phyloP scores from a whole-genome alignment of 2,329 filamentous ascomycete genomes.

The Colletotrichum filicis region DNA sequence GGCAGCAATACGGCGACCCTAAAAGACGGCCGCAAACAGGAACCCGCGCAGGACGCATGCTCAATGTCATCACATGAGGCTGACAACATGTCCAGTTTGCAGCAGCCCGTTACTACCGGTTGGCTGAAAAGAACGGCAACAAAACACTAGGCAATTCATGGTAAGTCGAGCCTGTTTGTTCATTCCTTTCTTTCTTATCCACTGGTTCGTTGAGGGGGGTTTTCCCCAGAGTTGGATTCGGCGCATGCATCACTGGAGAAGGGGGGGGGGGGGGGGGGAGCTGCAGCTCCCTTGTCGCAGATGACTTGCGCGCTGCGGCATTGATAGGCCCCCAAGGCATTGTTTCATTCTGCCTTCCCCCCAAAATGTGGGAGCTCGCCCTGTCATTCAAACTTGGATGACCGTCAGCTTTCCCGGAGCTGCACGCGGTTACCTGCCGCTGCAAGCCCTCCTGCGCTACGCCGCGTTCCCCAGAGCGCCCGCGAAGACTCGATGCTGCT shows the following conservation, averaged over 20 bases:
- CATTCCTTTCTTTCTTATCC: background rate
- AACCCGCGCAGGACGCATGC: slow-evolving; percentile 22
- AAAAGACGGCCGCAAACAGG: slow-evolving; percentile 23
- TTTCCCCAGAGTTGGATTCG: slow-evolving; percentile 29
- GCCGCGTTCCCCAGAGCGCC: slow-evolving; percentile 1
- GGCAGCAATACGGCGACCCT: slow-evolving; percentile 52
- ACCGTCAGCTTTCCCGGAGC: slow-evolving; percentile 7
- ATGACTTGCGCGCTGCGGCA: slow-evolving; percentile 40
- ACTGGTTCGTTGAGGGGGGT: slow-evolving; percentile 1
- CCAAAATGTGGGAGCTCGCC: slow-evolving; percentile 13
- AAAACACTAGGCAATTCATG: slow-evolving; percentile 95
- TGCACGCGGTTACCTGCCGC: slow-evolving; percentile 22
- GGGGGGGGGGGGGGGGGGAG: background rate
- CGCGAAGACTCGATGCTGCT: slow-evolving; percentile 14
- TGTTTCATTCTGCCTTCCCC: background rate
- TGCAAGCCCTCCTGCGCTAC: slow-evolving; percentile 3
- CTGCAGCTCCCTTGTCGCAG: slow-evolving; percentile 41
- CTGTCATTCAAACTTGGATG: slow-evolving; percentile 28
- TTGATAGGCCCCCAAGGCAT: slow-evolving; percentile 47
- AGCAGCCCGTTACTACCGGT: slow-evolving; percentile 89
- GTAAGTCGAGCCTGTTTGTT: slow-evolving; percentile 66
- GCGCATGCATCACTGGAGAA: background rate
- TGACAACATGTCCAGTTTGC: slow-evolving; percentile 71
- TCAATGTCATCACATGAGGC: slow-evolving; percentile 56
- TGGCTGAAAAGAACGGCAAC: slow-evolving; percentile 88